phyloP scores from a whole-genome alignment of 2,329 filamentous ascomycete genomes.

The Aspergillus alliaceus region DNA sequence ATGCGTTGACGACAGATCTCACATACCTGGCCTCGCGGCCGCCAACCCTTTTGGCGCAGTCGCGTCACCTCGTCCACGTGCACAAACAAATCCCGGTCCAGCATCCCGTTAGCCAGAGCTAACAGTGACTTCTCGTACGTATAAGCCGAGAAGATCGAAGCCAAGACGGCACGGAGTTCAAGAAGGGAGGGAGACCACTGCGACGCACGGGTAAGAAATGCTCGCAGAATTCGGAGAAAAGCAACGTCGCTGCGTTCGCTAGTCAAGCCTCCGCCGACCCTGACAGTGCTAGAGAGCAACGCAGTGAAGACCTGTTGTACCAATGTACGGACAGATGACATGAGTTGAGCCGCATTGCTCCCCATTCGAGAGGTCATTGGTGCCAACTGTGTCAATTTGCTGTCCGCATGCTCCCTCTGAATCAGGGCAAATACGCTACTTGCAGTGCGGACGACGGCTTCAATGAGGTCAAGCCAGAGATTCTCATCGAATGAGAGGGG shows the following conservation, averaged over 20 bases:
- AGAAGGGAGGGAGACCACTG: conserved; percentile 80
- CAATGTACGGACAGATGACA: conserved; percentile 68
- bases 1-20: conserved; percentile 79
- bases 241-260: conserved; percentile 59
- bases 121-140: conserved; percentile 92
- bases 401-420: conserved; percentile 32
- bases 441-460: conserved; percentile 63
- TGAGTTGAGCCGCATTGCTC: conserved; percentile 47
- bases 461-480: conserved; percentile 67
- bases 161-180: conserved; percentile 79
- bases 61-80: conserved; percentile 73
- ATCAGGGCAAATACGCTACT: conserved; percentile 62
- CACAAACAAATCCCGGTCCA: conserved; percentile 86
- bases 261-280: conserved; percentile 30
- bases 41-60: conserved; percentile 82
- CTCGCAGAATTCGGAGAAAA: conserved; percentile 84
- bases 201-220: conserved; percentile 82
- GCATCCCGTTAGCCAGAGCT: conserved; percentile 76
- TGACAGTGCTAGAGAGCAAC: conserved; percentile 73
- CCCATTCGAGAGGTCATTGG: conserved; percentile 14
- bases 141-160: conserved; percentile 92
- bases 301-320: conserved; percentile 92
- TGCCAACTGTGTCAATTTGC: conserved; percentile 18
- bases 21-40: conserved; percentile 81
- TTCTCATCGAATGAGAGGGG: conserved; percentile 61